These are phyloP conservation scores for Chaetomium tenue DNA, from an alignment of 495 filamentous ascomycete genomes.

Conservation along the genomic window DNA sequence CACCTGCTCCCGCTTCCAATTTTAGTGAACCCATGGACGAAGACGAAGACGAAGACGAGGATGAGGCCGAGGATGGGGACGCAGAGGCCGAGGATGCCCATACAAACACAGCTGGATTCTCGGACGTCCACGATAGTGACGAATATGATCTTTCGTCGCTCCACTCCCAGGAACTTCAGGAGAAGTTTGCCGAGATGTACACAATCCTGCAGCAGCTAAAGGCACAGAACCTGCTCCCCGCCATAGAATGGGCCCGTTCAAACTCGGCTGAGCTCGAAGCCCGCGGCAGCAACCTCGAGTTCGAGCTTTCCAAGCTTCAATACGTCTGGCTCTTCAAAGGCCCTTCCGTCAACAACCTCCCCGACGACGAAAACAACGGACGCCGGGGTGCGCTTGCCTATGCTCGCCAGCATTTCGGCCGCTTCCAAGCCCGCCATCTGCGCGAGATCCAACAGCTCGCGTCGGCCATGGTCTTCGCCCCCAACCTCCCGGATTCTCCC, in stretches of 20 bases:
- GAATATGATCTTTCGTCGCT: constrained; percentile 54
- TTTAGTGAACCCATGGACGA: constrained; percentile 36
- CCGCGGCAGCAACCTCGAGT: constrained; percentile 89
- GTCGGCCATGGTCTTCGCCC: constrained; percentile 71
- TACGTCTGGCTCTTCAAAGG: constrained; percentile 78
- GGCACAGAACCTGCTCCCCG: constrained; percentile 68
- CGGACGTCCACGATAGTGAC: constrained; percentile 24
- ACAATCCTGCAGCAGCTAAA: constrained; percentile 76
- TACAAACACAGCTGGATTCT: constrained; percentile 12
- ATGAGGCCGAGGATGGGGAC: constrained; percentile 35
- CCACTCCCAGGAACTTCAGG: constrained; percentile 66
- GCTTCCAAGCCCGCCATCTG: constrained; percentile 60
- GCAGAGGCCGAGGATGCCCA: constrained; percentile 24
- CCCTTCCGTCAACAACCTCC: constrained; percentile 43
- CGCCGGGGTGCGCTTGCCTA: constrained; percentile 64
- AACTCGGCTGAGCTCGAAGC: constrained; percentile 69
- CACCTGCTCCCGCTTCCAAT: constrained; percentile 14
- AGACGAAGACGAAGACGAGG: constrained; percentile 31
- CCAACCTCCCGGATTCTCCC: constrained; percentile 66
- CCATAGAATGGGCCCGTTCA: constrained; percentile 79
- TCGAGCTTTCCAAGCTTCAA: constrained; percentile 83
- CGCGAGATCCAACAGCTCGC: constrained; percentile 74
- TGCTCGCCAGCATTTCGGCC: constrained; percentile 61
- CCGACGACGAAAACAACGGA: constrained; percentile 44
- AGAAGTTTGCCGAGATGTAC: constrained; percentile 86